A percentile compares a stretch with the other conserved stretches of the same genome.
phyloP scores from a whole-genome alignment of 108 stramenopile species.

The Cylindrotheca fusiformis region DNA sequence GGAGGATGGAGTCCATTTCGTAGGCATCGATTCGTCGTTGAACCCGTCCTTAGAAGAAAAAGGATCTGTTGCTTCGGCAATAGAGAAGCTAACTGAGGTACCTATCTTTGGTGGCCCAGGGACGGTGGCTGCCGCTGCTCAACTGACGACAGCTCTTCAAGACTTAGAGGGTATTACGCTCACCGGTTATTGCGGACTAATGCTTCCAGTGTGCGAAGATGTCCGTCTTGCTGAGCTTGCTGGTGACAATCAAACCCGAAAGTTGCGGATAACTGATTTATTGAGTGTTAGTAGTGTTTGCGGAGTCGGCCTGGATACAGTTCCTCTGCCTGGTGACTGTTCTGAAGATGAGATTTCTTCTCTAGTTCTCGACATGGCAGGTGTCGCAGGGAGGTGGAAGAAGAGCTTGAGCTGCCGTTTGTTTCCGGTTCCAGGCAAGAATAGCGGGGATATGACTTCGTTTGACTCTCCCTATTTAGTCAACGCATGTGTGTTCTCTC shows the following conservation, averaged over 20 bases:
- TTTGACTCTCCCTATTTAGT: conserved; percentile 81
- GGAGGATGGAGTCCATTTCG: conserved; percentile 21
- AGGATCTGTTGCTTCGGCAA: conserved; percentile 74
- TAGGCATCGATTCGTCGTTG: conserved; percentile 79
- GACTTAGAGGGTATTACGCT: conserved; percentile 47
- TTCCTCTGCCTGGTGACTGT: conserved; percentile 69
- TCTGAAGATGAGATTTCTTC: conserved; percentile 37
- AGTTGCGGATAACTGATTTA: conserved; percentile 45
- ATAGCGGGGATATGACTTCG: conserved; percentile 53
- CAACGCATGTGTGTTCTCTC: conserved; percentile 57
- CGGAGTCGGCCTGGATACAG: conserved; percentile 86
- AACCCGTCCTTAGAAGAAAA: conserved; percentile 64
- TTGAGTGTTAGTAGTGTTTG: conserved; percentile 75
- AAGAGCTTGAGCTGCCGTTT: conserved; percentile 81
- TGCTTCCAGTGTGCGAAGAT: conserved; percentile 87
- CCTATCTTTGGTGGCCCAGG: conserved; percentile 66
- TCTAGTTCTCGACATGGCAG: conserved; percentile 75
- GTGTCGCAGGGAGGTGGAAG: conserved; percentile 75
- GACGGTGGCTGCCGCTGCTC: conserved; percentile 67
- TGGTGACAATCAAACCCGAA: neutral
- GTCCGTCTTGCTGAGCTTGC: conserved; percentile 59
- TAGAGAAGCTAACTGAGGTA: conserved; percentile 73
- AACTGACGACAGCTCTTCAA: conserved; percentile 72
- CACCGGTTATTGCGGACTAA: conserved; percentile 82
- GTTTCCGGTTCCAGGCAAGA: conserved; percentile 65